Base-by-base conservation (phyloP, 2,329 filamentous ascomycete species). In the Ophiostoma australiae region DNA sequence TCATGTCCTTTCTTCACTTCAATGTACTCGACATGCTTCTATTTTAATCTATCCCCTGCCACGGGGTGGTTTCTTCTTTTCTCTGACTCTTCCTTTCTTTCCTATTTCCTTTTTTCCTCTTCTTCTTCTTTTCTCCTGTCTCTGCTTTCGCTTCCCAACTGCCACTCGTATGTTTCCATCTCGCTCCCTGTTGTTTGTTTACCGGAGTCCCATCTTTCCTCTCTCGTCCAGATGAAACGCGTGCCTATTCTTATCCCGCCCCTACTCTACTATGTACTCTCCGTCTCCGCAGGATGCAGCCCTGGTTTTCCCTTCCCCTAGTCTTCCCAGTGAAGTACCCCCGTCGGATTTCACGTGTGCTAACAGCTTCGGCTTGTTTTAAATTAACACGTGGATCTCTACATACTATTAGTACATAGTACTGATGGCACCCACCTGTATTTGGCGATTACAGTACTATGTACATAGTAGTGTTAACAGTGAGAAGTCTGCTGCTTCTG, bases 301-400 rank as follows among this genome's bases (percentile, higher is more conserved):
- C 27, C 27, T 31, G 27, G 27, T 3, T 27, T 27, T 23, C 48
- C n/a, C 5, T 10, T 8, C 27, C 17, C n/a, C 6, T 55, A 31
- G 20, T 48, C 20, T 48, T 41, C 39, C 20, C 20, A 20, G 6
- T 48, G n/a, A 11, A 5, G 44, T 20, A 48, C 44, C 17, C 17
- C 44, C 1, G 20, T 48, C 10, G 52, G 27, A 27, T 58, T 27
- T 58, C 23, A 27, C 52, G n/a, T 58, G 10, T 58, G 52, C 52
- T 27, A 58, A 27, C 52, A 13, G 44, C 52, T 27, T 17, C 17
- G 44, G 44, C 44, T n/a, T 58, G n/a, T 58, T 55, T 55, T 55
- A 55, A 58, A 58, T 58, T 58, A 58, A 13, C 20, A 58, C 52
- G 52, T 58, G 52, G 52, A 58, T 58, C 52, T 58, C n/a, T 11